phyloP scores from a whole-genome alignment of 2,329 filamentous ascomycete genomes.

The Myriosclerotinia duriaeana region DNA sequence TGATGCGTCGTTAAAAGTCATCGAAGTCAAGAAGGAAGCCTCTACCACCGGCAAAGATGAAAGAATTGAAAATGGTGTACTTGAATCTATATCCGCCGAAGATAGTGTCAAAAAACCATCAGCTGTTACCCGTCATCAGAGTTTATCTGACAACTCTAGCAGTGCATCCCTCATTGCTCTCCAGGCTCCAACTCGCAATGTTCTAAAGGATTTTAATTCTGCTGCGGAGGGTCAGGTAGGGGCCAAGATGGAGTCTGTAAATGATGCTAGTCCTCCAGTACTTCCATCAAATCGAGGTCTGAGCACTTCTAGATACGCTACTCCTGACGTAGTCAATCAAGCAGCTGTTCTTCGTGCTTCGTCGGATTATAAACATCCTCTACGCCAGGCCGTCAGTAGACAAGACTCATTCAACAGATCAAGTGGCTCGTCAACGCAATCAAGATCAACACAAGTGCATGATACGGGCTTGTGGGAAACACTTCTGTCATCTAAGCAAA shows the following conservation, averaged over 20 bases:
- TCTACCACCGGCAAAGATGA: too few relatives aligned
- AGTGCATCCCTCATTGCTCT: not conserved
- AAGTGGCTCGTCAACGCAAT: not conserved
- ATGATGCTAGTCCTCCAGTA: not conserved
- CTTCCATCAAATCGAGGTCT: constrained; percentile 8
- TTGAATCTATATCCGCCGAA: not conserved
- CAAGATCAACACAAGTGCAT: not conserved
- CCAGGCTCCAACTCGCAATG: not conserved
- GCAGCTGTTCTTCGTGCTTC: constrained; percentile 6
- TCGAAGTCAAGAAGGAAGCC: too few relatives aligned
- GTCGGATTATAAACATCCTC: not conserved
- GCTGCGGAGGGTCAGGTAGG: not conserved
- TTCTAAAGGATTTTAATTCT: not conserved
- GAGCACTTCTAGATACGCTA: constrained; percentile 5
- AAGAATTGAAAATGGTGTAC: not conserved
- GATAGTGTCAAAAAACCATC: not conserved
- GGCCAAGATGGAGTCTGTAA: not conserved
- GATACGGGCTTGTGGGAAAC: not conserved
- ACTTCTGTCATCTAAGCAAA: not conserved
- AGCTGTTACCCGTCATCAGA: not conserved
- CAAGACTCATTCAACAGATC: not conserved
- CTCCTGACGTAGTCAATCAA: not conserved
- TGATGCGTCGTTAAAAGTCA: not conserved
- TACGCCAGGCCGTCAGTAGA: not conserved
- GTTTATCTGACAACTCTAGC: not conserved